Base-by-base conservation (phyloP, 805 yeast genomes). In the Lachancea thermotolerans region DNA sequence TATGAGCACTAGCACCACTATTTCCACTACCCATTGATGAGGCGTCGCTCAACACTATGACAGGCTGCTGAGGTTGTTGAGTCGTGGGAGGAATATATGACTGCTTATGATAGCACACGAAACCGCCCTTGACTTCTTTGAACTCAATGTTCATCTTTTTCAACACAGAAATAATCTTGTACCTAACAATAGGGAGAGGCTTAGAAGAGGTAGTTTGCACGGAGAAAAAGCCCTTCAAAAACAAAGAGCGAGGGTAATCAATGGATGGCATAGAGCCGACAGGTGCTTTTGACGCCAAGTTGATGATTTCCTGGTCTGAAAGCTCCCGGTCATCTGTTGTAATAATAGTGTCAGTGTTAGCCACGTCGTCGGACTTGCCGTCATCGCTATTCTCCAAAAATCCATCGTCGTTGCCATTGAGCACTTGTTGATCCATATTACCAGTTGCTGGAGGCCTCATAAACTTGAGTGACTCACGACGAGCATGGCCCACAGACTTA, bases 141-240 rank as follows among this genome's bases (percentile, higher is more conserved):
- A 76, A 90, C 48, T 80, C 78, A 40, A 91, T 93, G 25, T 87
- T 88, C 59, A 87, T 71, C 50, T 79, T 79, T 15, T 79, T 80
- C 60, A 90, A 73, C 1, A 85, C 91, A 16, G 79, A 75, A 27
- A 90, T 85, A 35, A 90, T 81, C 60, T 85, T 90, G 58, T 85
- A 81, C 45, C 97, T 77, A 46, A 90, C 89, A 50, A 86, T 85
- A 10, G 95, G 90, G 45, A 91, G 72, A 15, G 96, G 93, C 57
- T 88, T 88, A 3, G 96, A 86, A 2, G 96, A 88, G 0, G 98
- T 90, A 1, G 95, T 86, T 67, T 90, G 96, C 40, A 90, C 97
- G 48, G 91, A 82, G 67, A 90, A 90, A 59, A 91, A 90, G 1
- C 97, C 97, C 61, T 89, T 87, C 62, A 90, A 73, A 70, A 88